phyloP scores from a whole-genome alignment of 495 filamentous ascomycete species.

The Saxophila tyrrhenica region DNA sequence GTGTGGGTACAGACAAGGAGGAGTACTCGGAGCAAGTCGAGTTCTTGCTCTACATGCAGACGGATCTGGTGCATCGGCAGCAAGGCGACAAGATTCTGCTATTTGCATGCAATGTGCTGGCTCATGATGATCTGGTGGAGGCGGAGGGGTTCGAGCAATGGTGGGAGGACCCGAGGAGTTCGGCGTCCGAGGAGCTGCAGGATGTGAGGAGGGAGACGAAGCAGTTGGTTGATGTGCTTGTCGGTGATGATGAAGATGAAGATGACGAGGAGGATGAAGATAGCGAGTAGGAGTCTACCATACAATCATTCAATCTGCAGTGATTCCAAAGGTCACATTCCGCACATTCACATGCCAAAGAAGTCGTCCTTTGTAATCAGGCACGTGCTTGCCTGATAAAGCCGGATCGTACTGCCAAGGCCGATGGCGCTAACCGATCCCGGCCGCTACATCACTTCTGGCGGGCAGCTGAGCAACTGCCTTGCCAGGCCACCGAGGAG shows the following conservation, averaged over 20 bases:
- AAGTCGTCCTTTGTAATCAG: slow-evolving; percentile 17
- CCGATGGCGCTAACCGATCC: neutral
- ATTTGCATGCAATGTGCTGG: slow-evolving; percentile 66
- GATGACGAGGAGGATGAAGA: slow-evolving; percentile 56
- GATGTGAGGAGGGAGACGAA: slow-evolving; percentile 59
- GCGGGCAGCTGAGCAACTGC: too few species aligned
- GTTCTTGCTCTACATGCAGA: slow-evolving; percentile 69
- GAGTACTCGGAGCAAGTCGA: slow-evolving; percentile 70
- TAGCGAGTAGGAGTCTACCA: slow-evolving; percentile 2
- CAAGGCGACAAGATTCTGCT: slow-evolving; percentile 53
- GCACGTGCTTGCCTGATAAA: slow-evolving; percentile 21
- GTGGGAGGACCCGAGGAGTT: slow-evolving; percentile 66
- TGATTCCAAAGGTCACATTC: too few species aligned
- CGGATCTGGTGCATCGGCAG: slow-evolving; percentile 52
- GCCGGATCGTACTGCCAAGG: too few species aligned
- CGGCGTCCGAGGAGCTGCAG: slow-evolving; percentile 51
- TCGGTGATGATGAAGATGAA: slow-evolving; percentile 71
- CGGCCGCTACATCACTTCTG: too few species aligned
- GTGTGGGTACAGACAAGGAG: slow-evolving; percentile 47
- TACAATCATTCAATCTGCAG: too few species aligned
- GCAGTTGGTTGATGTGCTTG: slow-evolving; percentile 77
- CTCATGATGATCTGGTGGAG: slow-evolving; percentile 74
- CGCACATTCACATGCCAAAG: slow-evolving; percentile 43
- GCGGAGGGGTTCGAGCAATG: slow-evolving; percentile 80
- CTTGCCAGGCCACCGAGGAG: too few species aligned